These are phyloP conservation scores for Sclerotinia sclerotiorum DNA, from an alignment of 2,329 filamentous ascomycete genomes.

Conservation along the genomic window DNA sequence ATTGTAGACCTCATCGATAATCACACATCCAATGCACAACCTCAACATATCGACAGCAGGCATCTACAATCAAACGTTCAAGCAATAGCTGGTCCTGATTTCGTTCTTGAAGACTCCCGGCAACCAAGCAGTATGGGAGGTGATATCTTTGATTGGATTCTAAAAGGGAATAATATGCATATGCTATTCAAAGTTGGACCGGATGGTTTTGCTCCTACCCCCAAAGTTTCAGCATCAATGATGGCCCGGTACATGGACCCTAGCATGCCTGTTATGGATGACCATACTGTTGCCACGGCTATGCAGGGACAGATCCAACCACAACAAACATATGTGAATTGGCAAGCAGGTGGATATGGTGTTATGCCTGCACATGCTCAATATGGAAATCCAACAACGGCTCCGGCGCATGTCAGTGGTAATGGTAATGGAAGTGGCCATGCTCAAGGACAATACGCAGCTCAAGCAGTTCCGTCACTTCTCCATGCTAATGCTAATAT, in stretches of 20 bases:
- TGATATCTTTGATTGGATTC: slow-evolving; percentile 11
- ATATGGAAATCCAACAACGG: background rate
- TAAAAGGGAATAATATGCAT: background rate
- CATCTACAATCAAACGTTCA: slow-evolving; percentile 3
- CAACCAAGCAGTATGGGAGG: background rate
- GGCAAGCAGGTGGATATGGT: slow-evolving; percentile 8
- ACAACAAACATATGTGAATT: slow-evolving; percentile 8
- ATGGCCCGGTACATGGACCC: background rate
- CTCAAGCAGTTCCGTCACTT: too few relatives aligned
- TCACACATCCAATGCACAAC: background rate
- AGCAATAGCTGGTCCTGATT: slow-evolving; percentile 1
- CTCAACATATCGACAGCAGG: slow-evolving; percentile 4
- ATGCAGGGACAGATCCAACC: slow-evolving; percentile 7
- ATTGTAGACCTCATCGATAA: slow-evolving; percentile 39
- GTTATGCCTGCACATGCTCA: background rate
- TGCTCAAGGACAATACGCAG: background rate
- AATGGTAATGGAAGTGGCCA: background rate
- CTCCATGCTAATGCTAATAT: background rate
- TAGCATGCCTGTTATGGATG: background rate
- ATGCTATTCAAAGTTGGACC: slow-evolving; percentile 8
- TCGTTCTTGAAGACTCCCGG: slow-evolving; percentile 8
- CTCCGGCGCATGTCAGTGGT: background rate
- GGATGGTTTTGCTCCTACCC: background rate
- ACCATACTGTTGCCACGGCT: background rate
- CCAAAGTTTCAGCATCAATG: slow-evolving; percentile 4